phyloP scores from a whole-genome alignment of 345 rosid genomes.

The Bruguiera sexangula region DNA sequence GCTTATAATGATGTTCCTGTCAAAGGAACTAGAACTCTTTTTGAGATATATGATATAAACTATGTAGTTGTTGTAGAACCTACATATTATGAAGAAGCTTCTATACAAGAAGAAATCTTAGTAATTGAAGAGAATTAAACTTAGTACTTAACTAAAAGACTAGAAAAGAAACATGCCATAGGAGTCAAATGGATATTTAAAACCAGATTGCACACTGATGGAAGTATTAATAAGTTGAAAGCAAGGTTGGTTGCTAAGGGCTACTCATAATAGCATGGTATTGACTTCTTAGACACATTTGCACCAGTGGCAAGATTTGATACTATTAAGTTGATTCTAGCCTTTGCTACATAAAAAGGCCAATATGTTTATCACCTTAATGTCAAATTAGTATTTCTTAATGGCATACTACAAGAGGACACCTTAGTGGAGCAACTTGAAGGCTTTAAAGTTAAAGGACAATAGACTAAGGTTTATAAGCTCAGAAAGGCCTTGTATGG shows the following conservation, averaged over 20 bases:
- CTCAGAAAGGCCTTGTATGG: background rate
- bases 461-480: background rate
- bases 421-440: background rate
- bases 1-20: too few species aligned
- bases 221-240: background rate
- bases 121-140: background rate
- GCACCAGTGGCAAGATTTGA: background rate
- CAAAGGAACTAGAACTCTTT: too few species aligned
- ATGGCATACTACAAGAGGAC: constrained; percentile 1
- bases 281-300: background rate
- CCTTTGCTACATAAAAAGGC: background rate
- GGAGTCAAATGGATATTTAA: background rate
- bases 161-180: background rate
- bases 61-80: too few species aligned
- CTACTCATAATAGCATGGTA: background rate
- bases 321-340: background rate
- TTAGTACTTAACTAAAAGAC: background rate
- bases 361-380: background rate
- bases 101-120: background rate
- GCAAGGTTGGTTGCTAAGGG: constrained; percentile 1
- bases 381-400: background rate
- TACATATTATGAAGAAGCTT: background rate
- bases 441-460: background rate
- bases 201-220: background rate
- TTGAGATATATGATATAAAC: too few species aligned